Evolutionary conservation across 75 land plant genomes (phyloP).

Genomic region (Adiantum capillusveneris): DNA sequence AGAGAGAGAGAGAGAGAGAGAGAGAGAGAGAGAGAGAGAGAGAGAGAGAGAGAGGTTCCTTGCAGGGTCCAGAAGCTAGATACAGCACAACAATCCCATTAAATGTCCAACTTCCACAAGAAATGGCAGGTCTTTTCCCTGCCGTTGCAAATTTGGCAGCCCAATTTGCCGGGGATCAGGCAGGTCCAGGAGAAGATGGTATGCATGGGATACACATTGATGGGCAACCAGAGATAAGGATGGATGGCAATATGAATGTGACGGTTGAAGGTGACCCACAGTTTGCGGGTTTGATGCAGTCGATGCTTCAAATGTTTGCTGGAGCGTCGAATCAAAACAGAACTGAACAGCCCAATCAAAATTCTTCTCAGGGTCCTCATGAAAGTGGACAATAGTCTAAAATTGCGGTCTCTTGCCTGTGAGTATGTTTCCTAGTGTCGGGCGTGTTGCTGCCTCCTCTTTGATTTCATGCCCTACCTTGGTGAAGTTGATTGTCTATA

Average conservation of each 20-base stretch:
- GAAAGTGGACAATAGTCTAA: too few relatives aligned
- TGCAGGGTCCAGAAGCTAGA: neutral
- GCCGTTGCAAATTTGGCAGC: conserved; percentile 20
- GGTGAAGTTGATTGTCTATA: too few relatives aligned
- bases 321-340: conserved; percentile 7
- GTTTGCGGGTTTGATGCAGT: conserved; percentile 24
- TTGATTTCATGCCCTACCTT: too few relatives aligned
- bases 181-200: neutral
- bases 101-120: conserved; percentile 18
- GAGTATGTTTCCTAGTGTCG: too few relatives aligned
- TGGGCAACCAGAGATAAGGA: conserved; percentile 11
- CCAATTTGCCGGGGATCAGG: conserved; percentile 15
- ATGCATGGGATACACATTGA: neutral
- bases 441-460: too few relatives aligned
- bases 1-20: too few relatives aligned
- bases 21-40: neutral
- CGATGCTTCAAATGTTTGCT: conserved; percentile 15
- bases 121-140: conserved; percentile 20
- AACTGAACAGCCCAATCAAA: too few relatives aligned
- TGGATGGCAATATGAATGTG: conserved; percentile 14
- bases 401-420: too few relatives aligned
- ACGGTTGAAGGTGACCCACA: conserved; percentile 17
- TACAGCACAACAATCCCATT: neutral
- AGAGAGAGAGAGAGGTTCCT: too few relatives aligned
- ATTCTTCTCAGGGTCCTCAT: too few relatives aligned